phyloP scores from a whole-genome alignment of 768 basidiomycete species.

The Boletus fagicola region DNA sequence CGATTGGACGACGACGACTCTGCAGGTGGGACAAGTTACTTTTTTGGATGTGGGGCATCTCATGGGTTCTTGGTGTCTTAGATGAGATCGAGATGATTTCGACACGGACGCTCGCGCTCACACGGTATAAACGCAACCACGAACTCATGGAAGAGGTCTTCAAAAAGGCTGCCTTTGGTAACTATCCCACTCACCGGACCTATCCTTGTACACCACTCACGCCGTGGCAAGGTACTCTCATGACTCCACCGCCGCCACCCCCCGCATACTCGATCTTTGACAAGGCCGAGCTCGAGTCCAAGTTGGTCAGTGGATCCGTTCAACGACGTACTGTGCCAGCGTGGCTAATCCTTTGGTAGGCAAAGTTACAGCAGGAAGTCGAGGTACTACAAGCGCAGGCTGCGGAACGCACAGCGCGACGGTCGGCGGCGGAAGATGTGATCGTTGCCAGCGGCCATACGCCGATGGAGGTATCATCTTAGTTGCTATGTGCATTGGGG shows the following conservation, averaged over 20 bases:
- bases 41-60: neutral
- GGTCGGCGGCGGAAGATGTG: constrained; percentile 29
- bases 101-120: constrained; percentile 65
- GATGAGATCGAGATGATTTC: constrained; percentile 73
- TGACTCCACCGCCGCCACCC: constrained; percentile 36
- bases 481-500: neutral
- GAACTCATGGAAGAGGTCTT: constrained; percentile 86
- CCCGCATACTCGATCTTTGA: constrained; percentile 65
- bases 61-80: constrained; percentile 10
- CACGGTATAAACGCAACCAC: constrained; percentile 76
- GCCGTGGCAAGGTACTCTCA: constrained; percentile 41
- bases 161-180: constrained; percentile 65
- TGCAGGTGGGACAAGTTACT: constrained; percentile 42
- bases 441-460: constrained; percentile 31
- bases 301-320: constrained; percentile 43
- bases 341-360: constrained; percentile 34
- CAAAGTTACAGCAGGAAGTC: constrained; percentile 58
- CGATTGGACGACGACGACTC: constrained; percentile 61
- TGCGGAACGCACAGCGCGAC: constrained; percentile 41
- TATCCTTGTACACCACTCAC: neutral
- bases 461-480: constrained; percentile 30
- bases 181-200: neutral
- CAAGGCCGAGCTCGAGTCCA: constrained; percentile 53
- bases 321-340: neutral
- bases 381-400: constrained; percentile 51